phyloP scores from a whole-genome alignment of 129 eudicot genomes.

The Deinandra increscens region DNA sequence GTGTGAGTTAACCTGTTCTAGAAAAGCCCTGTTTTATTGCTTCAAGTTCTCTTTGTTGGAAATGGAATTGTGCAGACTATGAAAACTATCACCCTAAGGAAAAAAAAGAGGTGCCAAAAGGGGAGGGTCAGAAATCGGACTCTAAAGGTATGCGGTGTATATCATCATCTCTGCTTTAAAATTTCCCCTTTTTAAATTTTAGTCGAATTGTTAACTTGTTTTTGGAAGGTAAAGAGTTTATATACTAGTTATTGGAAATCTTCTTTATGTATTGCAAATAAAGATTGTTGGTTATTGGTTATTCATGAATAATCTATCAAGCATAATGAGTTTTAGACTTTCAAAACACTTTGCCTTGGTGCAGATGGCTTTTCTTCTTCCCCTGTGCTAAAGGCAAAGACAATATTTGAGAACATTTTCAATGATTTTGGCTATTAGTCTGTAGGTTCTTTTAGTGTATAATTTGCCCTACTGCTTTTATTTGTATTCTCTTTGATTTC shows the following conservation, averaged over 20 bases:
- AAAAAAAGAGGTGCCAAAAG: slow-evolving; percentile 55
- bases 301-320: not conserved
- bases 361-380: not conserved
- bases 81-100: slow-evolving; percentile 61
- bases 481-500: not conserved
- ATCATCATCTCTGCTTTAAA: not conserved
- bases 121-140: slow-evolving; percentile 44
- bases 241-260: not conserved
- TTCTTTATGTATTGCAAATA: not conserved
- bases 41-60: not conserved
- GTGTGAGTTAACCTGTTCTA: too few relatives aligned
- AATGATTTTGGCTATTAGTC: not conserved
- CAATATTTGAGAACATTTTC: slow-evolving; percentile 6
- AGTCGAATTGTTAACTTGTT: slow-evolving; percentile 3
- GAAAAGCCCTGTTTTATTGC: too few relatives aligned
- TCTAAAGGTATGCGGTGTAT: slow-evolving; percentile 42
- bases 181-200: not conserved
- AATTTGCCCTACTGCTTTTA: not conserved
- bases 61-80: slow-evolving; percentile 42
- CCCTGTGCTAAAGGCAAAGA: not conserved
- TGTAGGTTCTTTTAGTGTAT: not conserved
- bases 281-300: slow-evolving; percentile 7
- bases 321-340: too few relatives aligned
- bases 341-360: not conserved
- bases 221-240: not conserved